phyloP scores from a whole-genome alignment of 768 basidiomycete species.

The Auricularia auricula-judae region DNA sequence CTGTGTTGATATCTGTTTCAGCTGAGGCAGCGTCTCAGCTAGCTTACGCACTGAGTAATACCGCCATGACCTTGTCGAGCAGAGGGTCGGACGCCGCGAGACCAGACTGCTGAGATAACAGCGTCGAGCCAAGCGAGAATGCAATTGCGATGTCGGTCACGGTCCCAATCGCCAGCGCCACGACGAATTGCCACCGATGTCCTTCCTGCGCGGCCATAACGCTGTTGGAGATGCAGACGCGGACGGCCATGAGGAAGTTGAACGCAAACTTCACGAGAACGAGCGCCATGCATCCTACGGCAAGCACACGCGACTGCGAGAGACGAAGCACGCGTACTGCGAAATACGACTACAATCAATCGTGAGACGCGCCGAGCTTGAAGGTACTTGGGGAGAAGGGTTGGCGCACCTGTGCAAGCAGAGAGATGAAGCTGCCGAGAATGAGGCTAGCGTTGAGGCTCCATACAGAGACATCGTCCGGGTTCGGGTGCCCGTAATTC shows the following conservation, averaged over 20 bases:
- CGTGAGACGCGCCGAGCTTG: not conserved
- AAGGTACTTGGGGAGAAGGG: not conserved
- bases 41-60: not conserved
- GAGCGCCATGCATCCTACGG: not conserved
- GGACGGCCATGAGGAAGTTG: not conserved
- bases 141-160: not conserved
- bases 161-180: not conserved
- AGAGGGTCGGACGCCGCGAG: not conserved
- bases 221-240: not conserved
- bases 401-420: not conserved
- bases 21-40: not conserved
- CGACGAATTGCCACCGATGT: not conserved
- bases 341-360: not conserved
- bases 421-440: not conserved
- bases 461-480: not conserved
- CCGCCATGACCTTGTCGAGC: not conserved
- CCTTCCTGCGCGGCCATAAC: not conserved
- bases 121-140: not conserved
- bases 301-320: not conserved
- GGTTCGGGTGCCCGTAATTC: not conserved
- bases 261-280: not conserved
- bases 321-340: not conserved
- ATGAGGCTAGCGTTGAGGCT: not conserved
- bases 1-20: not conserved
- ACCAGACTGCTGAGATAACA: not conserved